Base-by-base conservation (phyloP, 148 eudicot species). In the Arctostaphylos glauca region DNA sequence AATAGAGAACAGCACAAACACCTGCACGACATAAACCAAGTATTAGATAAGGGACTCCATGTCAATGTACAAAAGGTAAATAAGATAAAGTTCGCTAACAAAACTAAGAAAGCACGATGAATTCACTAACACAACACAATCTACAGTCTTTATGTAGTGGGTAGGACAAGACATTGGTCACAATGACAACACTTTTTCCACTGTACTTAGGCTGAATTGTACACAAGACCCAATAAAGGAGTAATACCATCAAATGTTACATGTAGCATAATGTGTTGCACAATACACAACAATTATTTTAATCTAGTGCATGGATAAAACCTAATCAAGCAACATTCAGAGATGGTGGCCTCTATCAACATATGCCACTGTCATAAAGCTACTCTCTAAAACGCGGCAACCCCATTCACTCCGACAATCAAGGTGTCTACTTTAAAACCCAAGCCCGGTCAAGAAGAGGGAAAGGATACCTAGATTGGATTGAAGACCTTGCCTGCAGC, bases 1-100 rank as follows among this genome's bases (percentile, higher is more conserved):
- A 73, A 86, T 76, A 15, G 98, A 95, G 86, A 94, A 95, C 88
- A 92, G 76, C 84, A 92, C 89, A 81, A 95, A 95, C 81, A 95
- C 98, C 98, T 95, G 93, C 86, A 89, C 6, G 15, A 80, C 78
- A 73, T 44, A 52, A 78, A 47, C 58, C 41, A 77, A 14, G 10
- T 19, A 38, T 64, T 71, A 13, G 76, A 46, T 62, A 73, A 23
- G 9, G 19, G 46, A 76, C 19, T 49, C 25, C 68, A 55, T 19
- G 12, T 15, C 52, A 41, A 46, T 9, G 18, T 59, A 64, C 16
- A 81, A 19, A 55, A 49, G 58, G 19, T 47, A 23, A 78, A 49
- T 46, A 66, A 55, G n/a, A 52, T 76, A 53, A 52, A 76, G 46
- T n/a, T 76, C 21, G 2, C 14, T 14, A 76, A 76, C 25, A 46